These are phyloP conservation scores for Cardamine resedifolia DNA, from an alignment of 345 rosid species.

Conservation along the genomic window DNA sequence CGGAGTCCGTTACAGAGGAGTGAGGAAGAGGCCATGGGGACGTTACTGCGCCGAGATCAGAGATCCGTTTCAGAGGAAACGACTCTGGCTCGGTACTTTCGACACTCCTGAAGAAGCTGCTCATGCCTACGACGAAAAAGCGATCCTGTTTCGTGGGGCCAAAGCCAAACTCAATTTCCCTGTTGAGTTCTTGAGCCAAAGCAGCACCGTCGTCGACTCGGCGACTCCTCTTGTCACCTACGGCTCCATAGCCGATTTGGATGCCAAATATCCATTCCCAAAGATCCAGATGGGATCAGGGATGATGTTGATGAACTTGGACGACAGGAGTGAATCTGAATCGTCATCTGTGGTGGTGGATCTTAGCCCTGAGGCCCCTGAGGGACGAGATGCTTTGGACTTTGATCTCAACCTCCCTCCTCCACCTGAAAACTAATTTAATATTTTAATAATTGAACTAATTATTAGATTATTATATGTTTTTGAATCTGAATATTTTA, in stretches of 20 bases:
- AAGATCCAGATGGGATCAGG: conserved; percentile 26
- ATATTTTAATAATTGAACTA: background rate
- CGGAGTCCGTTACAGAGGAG: conserved; percentile 67
- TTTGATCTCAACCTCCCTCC: conserved; percentile 77
- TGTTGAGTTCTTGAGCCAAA: background rate
- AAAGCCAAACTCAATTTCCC: conserved; percentile 83
- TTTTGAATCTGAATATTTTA: background rate
- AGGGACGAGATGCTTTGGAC: conserved; percentile 36
- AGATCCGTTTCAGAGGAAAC: conserved; percentile 67
- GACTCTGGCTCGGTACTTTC: conserved; percentile 90
- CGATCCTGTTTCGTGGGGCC: conserved; percentile 71
- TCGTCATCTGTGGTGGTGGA: conserved; percentile 49
- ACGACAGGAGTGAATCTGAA: conserved; percentile 52
- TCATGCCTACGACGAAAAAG: conserved; percentile 68
- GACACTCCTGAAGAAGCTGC: conserved; percentile 83
- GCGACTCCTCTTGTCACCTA: conserved; percentile 52
- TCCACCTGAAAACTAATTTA: conserved; percentile 39
- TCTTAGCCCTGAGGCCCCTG: conserved; percentile 23
- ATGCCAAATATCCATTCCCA: conserved; percentile 36
- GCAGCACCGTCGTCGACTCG: conserved; percentile 67
- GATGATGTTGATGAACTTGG: conserved; percentile 23
- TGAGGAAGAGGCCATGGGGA: conserved; percentile 93
- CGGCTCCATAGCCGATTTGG: background rate
- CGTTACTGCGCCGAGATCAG: conserved; percentile 87
- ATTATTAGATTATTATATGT: conserved; percentile 2